Evolutionary conservation across 2,329 filamentous ascomycete genomes (phyloP), one percentile per base, ranked within the genome.

Genomic region (Sclerotinia spermophila): DNA sequence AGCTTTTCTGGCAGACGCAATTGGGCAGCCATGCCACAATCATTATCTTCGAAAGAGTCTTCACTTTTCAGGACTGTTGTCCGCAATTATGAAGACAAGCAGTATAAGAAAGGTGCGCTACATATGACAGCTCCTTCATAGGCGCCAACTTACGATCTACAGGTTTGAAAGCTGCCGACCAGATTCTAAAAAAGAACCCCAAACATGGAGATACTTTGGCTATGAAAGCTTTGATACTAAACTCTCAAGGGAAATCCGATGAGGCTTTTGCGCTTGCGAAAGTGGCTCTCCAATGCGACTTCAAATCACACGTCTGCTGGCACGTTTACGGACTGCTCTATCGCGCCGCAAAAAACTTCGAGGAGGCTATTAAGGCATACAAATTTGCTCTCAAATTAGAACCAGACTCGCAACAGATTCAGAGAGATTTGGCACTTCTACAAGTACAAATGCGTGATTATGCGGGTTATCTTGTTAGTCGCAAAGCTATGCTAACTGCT

Each of bases 261-360:
- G 96, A 99, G 83, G 96, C 96, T 0, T 99, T 99, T 80, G 88
- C 90, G 60, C 86, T 99, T 72, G 95, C 92, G 78, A 99, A 97
- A 83, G 88, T 94, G 75, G 96, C 96, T 45, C 86, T 99, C 77
- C 94, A 91, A 75, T 93, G 94, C 78, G 94, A 98, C 81, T 98
- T 99, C 94, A 97, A 96, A 84, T 97, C 94, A 78, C 95, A 98
- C 82, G 94, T 99, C 78, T 98, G 94, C 85, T 99, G 96, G 96
- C 96, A 99, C 82, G 96, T 99, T 72, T 99, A 98, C 81, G 96
- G 96, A 44, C 83, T 99, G 76, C 86, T 99, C 66, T 98, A 97
- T 83, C 90, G 95, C 67, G 91, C 93, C 64, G 91, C 92, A 79
- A 98, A 98, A 86, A 98, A 99, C 82, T 98, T 96, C 77, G 96